These are phyloP conservation scores for Boletus pseudo-olivaceus DNA, from an alignment of 768 basidiomycete genomes.

Conservation along the genomic window DNA sequence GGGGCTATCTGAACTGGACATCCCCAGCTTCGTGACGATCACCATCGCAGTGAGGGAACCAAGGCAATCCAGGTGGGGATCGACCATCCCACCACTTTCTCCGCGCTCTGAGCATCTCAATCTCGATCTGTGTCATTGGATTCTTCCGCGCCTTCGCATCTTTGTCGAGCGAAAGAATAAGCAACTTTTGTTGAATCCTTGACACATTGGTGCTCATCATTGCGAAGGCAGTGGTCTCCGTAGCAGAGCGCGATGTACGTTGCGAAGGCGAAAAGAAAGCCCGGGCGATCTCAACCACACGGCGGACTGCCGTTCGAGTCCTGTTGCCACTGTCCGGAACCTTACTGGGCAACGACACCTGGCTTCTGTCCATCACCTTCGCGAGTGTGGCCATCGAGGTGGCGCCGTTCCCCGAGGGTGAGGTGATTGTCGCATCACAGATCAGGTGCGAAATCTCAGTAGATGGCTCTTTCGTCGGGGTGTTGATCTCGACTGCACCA, in stretches of 20 bases:
- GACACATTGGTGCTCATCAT: not conserved
- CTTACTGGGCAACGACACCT: not conserved
- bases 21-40: not conserved
- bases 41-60: not conserved
- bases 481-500: no score
- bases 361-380: not conserved
- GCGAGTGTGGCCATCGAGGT: not conserved
- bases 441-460: not conserved
- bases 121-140: slow-evolving; percentile 3
- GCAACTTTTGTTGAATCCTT: not conserved
- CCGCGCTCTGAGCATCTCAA: slow-evolving; percentile 4
- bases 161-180: slow-evolving; percentile 3
- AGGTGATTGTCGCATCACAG: not conserved
- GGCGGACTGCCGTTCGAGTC: not conserved
- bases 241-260: not conserved
- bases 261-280: not conserved
- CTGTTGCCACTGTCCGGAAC: not conserved
- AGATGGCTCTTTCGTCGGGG: not conserved
- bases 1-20: not conserved
- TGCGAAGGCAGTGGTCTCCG: not conserved
- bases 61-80: not conserved
- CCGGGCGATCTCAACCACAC: not conserved
- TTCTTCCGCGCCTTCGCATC: not conserved
- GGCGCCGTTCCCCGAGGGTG: not conserved
- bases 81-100: slow-evolving; percentile 1